A percentile compares a stretch with the other conserved stretches of the same genome.
Conservation (phyloP, 1,284 basidiomycete genomes). For the Limonomyces culmigenus region DNA sequence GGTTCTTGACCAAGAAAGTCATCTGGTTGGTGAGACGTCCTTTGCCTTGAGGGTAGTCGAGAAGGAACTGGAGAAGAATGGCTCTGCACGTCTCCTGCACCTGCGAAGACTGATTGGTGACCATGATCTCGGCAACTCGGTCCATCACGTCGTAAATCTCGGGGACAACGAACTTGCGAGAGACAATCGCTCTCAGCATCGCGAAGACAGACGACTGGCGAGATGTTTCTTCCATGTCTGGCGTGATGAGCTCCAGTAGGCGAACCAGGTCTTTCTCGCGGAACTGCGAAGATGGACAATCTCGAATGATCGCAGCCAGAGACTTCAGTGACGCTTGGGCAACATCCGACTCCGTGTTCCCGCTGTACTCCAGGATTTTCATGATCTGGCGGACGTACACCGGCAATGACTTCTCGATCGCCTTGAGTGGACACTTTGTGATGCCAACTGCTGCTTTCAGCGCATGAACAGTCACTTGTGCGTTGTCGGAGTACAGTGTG, state of each 20-base stretch:
- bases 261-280: conserved; percentile 84
- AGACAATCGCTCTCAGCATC: conserved; percentile 83
- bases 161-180: conserved; percentile 82
- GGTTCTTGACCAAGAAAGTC: conserved; percentile 86
- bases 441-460: conserved; percentile 75
- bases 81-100: conserved; percentile 88
- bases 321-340: conserved; percentile 83
- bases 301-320: conserved; percentile 74
- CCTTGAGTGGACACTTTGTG: conserved; percentile 71
- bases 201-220: conserved; percentile 81
- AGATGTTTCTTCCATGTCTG: conserved; percentile 89
- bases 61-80: conserved; percentile 84
- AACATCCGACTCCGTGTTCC: conserved; percentile 81
- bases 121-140: conserved; percentile 84
- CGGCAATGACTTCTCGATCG: conserved; percentile 64
- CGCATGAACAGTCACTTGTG: conserved; percentile 65
- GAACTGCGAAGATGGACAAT: conserved; percentile 64
- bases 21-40: conserved; percentile 80
- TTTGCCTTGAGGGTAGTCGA: conserved; percentile 97
- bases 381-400: conserved; percentile 81
- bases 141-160: conserved; percentile 99
- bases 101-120: conserved; percentile 82
- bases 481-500: conserved; percentile 76
- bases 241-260: conserved; percentile 71
- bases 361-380: conserved; percentile 69